Percentiles rank a stretch among this genome's conserved stretches.
phyloP scores from a whole-genome alignment of 345 rosid genomes.

The Eutrema heterophyllum region DNA sequence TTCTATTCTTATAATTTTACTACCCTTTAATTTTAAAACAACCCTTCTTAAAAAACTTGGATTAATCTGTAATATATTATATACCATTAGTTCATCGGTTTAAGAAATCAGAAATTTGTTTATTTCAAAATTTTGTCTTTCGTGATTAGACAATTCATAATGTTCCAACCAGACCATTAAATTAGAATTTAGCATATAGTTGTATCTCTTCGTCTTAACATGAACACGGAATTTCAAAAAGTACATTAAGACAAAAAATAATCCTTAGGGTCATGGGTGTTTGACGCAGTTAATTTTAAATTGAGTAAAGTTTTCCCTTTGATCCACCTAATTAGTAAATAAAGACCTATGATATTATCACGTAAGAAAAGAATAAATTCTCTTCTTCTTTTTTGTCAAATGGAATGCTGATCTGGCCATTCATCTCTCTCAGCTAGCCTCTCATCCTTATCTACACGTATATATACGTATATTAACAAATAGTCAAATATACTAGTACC shows the following conservation, averaged over 20 bases:
- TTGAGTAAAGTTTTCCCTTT: not conserved
- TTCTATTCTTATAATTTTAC: not conserved
- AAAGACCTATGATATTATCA: not conserved
- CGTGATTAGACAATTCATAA: not conserved
- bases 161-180: not conserved
- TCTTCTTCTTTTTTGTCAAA: not conserved
- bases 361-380: not conserved
- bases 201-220: constrained; percentile 1
- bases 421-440: not conserved
- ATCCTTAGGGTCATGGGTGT: not conserved
- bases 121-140: not conserved
- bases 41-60: not conserved
- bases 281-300: not conserved
- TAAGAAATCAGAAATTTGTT: not conserved
- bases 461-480: not conserved
- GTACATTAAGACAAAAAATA: not conserved
- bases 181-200: not conserved
- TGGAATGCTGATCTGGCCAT: constrained; percentile 25
- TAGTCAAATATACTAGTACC: not conserved
- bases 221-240: not conserved
- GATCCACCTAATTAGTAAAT: not conserved
- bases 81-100: not conserved
- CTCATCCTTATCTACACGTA: constrained; percentile 9
- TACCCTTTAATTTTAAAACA: not conserved
- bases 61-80: not conserved